These are phyloP conservation scores for Plasmodium inui DNA, from an alignment of 169 alveolate genomes.

Conservation along the genomic window DNA sequence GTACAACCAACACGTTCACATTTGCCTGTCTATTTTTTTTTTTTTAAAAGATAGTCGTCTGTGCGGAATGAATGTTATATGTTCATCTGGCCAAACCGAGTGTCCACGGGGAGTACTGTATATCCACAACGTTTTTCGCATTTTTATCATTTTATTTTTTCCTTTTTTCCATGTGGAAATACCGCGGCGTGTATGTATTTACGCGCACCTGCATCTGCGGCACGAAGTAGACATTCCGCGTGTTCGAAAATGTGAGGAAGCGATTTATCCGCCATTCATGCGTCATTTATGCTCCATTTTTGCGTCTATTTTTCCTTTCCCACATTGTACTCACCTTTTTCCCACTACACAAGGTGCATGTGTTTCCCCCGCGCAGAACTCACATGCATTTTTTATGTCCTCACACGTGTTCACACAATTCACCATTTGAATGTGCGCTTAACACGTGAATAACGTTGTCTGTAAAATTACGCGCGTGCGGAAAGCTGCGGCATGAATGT, in stretches of 20 bases:
- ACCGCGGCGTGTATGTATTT: neutral
- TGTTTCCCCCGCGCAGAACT: neutral
- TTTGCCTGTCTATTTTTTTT: neutral
- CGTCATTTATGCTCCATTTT: neutral
- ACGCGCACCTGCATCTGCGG: conserved; percentile 5
- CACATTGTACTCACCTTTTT: too few species aligned
- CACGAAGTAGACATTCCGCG: neutral
- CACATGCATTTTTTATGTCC: neutral
- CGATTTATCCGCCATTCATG: neutral
- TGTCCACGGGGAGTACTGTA: neutral
- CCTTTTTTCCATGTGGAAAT: neutral
- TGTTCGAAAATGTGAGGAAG: neutral
- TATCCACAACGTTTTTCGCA: neutral
- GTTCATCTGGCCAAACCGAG: neutral
- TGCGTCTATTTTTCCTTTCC: neutral
- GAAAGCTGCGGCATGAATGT: neutral
- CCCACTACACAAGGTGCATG: neutral
- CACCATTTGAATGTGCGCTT: neutral
- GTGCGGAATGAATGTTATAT: neutral
- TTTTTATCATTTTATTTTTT: neutral
- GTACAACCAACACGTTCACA: neutral
- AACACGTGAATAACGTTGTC: neutral
- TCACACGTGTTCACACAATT: neutral
- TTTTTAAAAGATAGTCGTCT: neutral
- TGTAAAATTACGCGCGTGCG: neutral